A percentile compares a stretch with the other conserved stretches of the same genome.
These are phyloP conservation scores for Solanum paucissectum DNA, from an alignment of 257 asterid species.

Conservation along the genomic window DNA sequence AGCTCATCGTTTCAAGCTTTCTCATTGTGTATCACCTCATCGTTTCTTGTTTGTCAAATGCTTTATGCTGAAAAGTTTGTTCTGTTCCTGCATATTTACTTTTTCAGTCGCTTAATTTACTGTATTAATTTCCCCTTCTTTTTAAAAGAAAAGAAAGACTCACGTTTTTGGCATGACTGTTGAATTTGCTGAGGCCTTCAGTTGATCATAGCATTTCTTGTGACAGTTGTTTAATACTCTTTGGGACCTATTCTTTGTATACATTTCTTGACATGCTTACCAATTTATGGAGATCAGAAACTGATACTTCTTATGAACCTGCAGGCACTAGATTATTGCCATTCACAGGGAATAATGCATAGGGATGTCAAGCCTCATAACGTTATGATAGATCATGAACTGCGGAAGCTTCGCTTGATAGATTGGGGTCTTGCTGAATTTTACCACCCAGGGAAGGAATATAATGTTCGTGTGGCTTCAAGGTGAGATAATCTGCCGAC, in stretches of 20 bases:
- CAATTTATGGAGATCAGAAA: not conserved
- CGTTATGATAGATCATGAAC: constrained; percentile 40
- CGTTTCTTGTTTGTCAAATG: not conserved
- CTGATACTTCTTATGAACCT: not conserved
- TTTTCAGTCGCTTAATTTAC: not conserved
- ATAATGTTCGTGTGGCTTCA: constrained; percentile 43
- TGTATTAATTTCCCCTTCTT: not conserved
- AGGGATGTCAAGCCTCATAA: constrained; percentile 44
- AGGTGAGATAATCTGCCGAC: constrained; percentile 11
- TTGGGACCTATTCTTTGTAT: not conserved
- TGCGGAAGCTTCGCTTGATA: constrained; percentile 37
- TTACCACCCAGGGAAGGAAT: constrained; percentile 37
- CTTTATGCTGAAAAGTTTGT: not conserved
- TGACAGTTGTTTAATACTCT: not conserved
- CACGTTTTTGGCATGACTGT: not conserved
- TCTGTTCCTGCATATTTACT: not conserved
- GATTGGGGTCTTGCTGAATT: constrained; percentile 52
- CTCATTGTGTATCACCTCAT: too few relatives aligned
- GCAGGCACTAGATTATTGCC: constrained; percentile 42
- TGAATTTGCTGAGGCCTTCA: not conserved
- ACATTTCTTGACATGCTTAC: not conserved
- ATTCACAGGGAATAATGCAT: constrained; percentile 45
- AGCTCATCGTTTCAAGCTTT: not conserved
- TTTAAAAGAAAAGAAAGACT: not conserved
- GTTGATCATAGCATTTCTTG: not conserved